A percentile compares a stretch with the other conserved stretches of the same genome.
Evolutionary conservation across 257 asterid species (phyloP).

Genomic region (Solanum paucissectum): DNA sequence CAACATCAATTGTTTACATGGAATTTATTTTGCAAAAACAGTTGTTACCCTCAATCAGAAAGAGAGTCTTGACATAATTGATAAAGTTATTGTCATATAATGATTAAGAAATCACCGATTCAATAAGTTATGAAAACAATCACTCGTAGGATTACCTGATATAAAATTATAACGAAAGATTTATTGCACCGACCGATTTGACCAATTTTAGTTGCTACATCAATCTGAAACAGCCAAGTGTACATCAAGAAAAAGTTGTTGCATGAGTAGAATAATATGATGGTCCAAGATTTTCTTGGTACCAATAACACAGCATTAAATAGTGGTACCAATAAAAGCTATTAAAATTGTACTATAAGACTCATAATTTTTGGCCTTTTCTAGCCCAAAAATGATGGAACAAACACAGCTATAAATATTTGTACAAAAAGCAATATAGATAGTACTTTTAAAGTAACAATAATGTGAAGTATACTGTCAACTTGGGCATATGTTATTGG

Average conservation of each 20-base stretch:
- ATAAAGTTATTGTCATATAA: too few species aligned
- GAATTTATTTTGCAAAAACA: neutral
- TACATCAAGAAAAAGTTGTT: neutral
- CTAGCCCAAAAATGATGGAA: neutral
- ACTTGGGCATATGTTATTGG: too few species aligned
- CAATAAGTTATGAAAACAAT: neutral
- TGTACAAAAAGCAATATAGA: neutral
- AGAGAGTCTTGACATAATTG: rapidly evolving
- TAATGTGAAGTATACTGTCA: too few species aligned
- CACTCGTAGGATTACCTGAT: rapidly evolving
- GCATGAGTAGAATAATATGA: neutral
- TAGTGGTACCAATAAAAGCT: neutral
- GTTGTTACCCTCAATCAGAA: neutral
- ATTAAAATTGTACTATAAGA: neutral
- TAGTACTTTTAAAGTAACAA: too few species aligned
- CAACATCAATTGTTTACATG: neutral
- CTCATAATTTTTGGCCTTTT: neutral
- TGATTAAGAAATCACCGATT: rapidly evolving
- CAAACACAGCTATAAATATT: neutral
- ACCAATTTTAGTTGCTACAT: neutral
- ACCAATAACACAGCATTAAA: neutral
- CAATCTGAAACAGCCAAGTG: neutral
- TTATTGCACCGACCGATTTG: neutral
- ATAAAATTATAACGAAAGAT: neutral
- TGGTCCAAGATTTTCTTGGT: neutral